Percentiles rank a stretch among this genome's conserved stretches.
Evolutionary conservation across 108 stramenopile species (phyloP).

Genomic region (Mediolabrus comicus): DNA sequence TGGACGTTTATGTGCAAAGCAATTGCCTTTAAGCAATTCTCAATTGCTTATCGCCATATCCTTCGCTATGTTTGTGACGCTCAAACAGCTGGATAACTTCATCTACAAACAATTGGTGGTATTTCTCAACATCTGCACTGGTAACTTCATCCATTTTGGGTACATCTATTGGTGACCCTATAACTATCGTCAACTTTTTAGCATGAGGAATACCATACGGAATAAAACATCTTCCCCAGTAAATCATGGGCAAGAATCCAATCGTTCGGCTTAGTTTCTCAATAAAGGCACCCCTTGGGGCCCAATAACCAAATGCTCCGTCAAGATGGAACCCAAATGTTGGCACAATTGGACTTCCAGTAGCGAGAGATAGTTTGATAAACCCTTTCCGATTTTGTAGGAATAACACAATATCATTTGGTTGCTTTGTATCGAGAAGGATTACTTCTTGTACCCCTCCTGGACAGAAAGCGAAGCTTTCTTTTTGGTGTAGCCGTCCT

Average conservation of each 20-base stretch:
- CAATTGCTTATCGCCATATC: conserved; percentile 50
- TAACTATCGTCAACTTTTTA: conserved; percentile 41
- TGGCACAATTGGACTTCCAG: conserved; percentile 85
- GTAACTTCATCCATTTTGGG: conserved; percentile 35
- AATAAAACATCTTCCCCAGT: conserved; percentile 44
- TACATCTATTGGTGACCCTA: conserved; percentile 38
- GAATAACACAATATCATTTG: conserved; percentile 50
- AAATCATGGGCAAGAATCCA: conserved; percentile 52
- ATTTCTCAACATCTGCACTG: conserved; percentile 44
- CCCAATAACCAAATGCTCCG: conserved; percentile 44
- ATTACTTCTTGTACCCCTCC: conserved; percentile 67
- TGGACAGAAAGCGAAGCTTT: conserved; percentile 53
- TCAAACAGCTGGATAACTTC: conserved; percentile 53
- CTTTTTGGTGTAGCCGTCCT: conserved; percentile 25
- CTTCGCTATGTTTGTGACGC: conserved; percentile 50
- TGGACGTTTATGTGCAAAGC: too few relatives aligned
- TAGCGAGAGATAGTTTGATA: conserved; percentile 69
- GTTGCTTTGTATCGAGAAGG: conserved; percentile 38
- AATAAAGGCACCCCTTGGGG: conserved; percentile 37
- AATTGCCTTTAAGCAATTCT: conserved; percentile 49
- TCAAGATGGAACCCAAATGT: conserved; percentile 71
- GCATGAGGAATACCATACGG: conserved; percentile 56
- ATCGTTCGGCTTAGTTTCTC: conserved; percentile 39
- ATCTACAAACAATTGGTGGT: conserved; percentile 45
- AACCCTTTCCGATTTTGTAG: conserved; percentile 85